These are phyloP conservation scores for Pilatotrama ljubarskyi DNA, from an alignment of 768 basidiomycete species.

Conservation along the genomic window DNA sequence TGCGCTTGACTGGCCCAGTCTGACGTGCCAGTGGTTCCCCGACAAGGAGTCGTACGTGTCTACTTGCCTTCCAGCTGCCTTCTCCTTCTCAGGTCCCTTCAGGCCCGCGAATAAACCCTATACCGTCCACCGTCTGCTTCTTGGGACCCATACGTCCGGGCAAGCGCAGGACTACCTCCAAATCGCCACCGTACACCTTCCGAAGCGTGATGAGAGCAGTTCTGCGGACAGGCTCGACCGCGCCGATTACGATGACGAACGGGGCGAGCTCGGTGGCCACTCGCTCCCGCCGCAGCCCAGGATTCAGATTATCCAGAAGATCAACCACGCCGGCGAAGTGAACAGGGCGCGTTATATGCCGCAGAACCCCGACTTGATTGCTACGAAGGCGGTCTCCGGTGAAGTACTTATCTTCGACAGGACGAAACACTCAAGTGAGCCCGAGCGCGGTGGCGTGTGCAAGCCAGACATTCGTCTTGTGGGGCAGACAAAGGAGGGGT, in stretches of 20 bases:
- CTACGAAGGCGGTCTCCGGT: slow-evolving; percentile 89
- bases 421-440: slow-evolving; percentile 94
- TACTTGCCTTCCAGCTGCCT: neutral
- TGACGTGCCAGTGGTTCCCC: slow-evolving; percentile 99
- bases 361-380: slow-evolving; percentile 95
- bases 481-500: slow-evolving; percentile 95
- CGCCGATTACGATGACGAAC: slow-evolving; percentile 85
- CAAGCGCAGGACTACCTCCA: slow-evolving; percentile 94
- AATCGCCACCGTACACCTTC: slow-evolving; percentile 93
- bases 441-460: slow-evolving; percentile 79
- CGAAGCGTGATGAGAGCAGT: slow-evolving; percentile 70
- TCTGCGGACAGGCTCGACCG: slow-evolving; percentile 78
- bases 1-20: slow-evolving; percentile 95
- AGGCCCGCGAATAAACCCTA: slow-evolving; percentile 93
- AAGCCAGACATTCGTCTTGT: slow-evolving; percentile 89
- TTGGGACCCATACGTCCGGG: slow-evolving; percentile 96
- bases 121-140: slow-evolving; percentile 88
- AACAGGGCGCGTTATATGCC: slow-evolving; percentile 99
- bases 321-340: slow-evolving; percentile 94
- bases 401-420: slow-evolving; percentile 95
- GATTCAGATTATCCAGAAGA: slow-evolving; percentile 88
- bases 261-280: slow-evolving; percentile 93
- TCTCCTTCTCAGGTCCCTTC: neutral
- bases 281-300: slow-evolving; percentile 81
- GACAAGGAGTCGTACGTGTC: slow-evolving; percentile 85